Conservation (phyloP, 108 stramenopile genomes). For the Nannochloropsis gaditana region DNA sequence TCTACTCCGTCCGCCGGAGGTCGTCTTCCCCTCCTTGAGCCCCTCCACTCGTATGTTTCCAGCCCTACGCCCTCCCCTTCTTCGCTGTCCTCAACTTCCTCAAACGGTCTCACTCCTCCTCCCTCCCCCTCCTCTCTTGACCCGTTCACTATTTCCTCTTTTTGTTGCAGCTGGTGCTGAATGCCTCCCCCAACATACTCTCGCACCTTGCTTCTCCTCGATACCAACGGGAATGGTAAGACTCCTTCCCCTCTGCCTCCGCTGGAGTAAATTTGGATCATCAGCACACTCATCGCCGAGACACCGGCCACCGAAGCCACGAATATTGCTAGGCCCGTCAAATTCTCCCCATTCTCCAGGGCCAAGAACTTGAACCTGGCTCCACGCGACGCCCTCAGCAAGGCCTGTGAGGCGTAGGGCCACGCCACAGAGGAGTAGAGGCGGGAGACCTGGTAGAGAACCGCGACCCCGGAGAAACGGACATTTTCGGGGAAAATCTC, state of each 20-base stretch:
- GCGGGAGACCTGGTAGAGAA: background rate
- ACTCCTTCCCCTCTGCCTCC: background rate
- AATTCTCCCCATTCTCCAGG: conserved; percentile 20
- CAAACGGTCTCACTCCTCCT: background rate
- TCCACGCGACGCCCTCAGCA: background rate
- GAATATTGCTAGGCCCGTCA: background rate
- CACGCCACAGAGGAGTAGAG: background rate
- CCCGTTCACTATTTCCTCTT: background rate
- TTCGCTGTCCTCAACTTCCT: background rate
- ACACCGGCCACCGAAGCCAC: background rate
- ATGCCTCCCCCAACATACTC: background rate
- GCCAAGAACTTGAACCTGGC: background rate
- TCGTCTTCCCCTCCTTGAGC: background rate
- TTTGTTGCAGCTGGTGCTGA: background rate
- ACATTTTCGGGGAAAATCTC: background rate
- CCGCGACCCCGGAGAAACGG: background rate
- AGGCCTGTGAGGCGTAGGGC: background rate
- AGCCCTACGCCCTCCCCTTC: background rate
- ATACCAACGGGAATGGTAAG: background rate
- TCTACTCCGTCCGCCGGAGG: background rate
- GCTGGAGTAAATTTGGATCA: background rate
- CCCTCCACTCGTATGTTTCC: background rate
- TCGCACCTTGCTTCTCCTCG: background rate
- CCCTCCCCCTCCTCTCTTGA: background rate
- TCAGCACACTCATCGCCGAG: background rate